A percentile compares a stretch with the other conserved stretches of the same genome.
Evolutionary conservation across 2,329 filamentous ascomycete species (phyloP).

Genomic region (Aspergillus bombycis): DNA sequence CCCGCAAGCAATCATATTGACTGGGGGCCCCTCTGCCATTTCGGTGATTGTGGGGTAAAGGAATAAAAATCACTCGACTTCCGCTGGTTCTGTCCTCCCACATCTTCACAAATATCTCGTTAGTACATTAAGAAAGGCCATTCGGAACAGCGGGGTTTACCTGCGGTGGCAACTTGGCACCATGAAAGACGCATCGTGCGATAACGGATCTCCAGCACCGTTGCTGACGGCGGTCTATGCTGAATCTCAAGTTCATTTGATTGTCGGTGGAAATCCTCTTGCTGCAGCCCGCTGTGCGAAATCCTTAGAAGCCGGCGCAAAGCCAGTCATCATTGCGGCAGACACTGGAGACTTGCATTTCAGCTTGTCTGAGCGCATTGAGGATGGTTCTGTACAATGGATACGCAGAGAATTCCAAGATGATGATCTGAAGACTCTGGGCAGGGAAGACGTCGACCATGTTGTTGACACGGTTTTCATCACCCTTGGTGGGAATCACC

Average conservation of each 20-base stretch:
- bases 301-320: slow-evolving; percentile 80
- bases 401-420: slow-evolving; percentile 64
- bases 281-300: slow-evolving; percentile 82
- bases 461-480: slow-evolving; percentile 94
- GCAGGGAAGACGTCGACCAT: slow-evolving; percentile 74
- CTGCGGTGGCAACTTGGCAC: slow-evolving; percentile 23
- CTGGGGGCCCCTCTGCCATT: neutral
- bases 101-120: slow-evolving; percentile 2
- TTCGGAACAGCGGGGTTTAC: slow-evolving; percentile 12
- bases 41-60: slow-evolving; percentile 3
- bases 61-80: neutral
- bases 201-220: slow-evolving; percentile 27
- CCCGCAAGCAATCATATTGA: slow-evolving; percentile 11
- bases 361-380: slow-evolving; percentile 52
- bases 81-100: no score
- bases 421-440: slow-evolving; percentile 71
- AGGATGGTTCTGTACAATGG: slow-evolving; percentile 47
- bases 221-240: slow-evolving; percentile 47
- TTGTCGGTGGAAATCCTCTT: slow-evolving; percentile 83
- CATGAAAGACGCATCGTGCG: slow-evolving; percentile 37
- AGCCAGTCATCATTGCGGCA: slow-evolving; percentile 76
- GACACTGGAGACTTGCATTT: slow-evolving; percentile 64
- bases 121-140: neutral
- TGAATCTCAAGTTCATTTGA: slow-evolving; percentile 67
- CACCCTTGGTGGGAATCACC: slow-evolving; percentile 60